Evolutionary conservation across 108 stramenopile species (phyloP).

Genomic region (Discostella stelligeroides): DNA sequence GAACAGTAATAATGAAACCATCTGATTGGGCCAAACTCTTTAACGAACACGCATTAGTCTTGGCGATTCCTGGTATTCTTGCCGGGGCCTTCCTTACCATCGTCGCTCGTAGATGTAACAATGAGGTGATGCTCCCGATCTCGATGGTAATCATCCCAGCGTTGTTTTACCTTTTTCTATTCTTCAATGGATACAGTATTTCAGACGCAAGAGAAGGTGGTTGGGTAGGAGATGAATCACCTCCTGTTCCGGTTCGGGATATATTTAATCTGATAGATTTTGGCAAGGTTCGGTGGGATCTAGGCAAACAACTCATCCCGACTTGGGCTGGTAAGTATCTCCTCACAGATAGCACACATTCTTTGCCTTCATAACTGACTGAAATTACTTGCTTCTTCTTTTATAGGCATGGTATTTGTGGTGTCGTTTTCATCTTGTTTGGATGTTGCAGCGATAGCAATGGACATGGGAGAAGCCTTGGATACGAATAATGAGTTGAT

Average conservation of each 20-base stretch:
- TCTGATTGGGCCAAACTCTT: constrained; percentile 74
- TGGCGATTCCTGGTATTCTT: constrained; percentile 83
- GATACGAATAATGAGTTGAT: constrained; percentile 92
- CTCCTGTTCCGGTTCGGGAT: constrained; percentile 70
- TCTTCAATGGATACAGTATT: constrained; percentile 47
- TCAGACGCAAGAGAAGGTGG: constrained; percentile 74
- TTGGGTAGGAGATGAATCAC: constrained; percentile 81
- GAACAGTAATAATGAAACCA: constrained; percentile 63
- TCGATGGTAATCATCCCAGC: constrained; percentile 85
- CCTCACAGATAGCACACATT: not conserved
- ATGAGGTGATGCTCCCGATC: constrained; percentile 73
- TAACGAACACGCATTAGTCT: constrained; percentile 49
- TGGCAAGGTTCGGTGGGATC: constrained; percentile 75
- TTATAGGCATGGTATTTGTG: constrained; percentile 91
- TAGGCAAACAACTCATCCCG: constrained; percentile 61
- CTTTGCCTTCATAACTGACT: not conserved
- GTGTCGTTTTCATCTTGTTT: constrained; percentile 96
- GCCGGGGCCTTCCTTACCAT: constrained; percentile 77
- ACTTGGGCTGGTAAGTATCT: constrained; percentile 69
- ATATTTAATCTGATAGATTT: constrained; percentile 76
- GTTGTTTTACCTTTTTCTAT: constrained; percentile 80
- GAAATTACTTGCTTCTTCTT: not conserved
- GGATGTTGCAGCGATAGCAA: constrained; percentile 92
- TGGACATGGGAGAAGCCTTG: constrained; percentile 91
- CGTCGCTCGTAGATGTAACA: constrained; percentile 56